Conservation (phyloP, 2,329 filamentous ascomycete genomes). For the Monilinia fructicola region DNA sequence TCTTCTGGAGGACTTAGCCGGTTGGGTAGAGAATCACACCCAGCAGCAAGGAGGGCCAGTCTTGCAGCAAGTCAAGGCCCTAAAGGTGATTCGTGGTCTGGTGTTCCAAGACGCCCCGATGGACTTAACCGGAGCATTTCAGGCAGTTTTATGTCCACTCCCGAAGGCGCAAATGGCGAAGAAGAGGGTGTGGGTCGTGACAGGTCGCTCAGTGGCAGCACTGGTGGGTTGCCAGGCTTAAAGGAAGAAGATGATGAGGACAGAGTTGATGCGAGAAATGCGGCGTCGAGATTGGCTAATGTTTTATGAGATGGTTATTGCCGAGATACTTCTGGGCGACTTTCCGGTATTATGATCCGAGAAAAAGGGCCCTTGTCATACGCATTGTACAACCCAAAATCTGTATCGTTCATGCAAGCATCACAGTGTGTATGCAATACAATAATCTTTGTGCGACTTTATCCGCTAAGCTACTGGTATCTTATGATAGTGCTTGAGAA, state of each 20-base stretch:
- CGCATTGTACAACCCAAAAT: conserved; percentile 22
- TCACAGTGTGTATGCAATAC: conserved; percentile 23
- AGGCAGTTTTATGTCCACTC: conserved; percentile 65
- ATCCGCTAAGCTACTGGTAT: conserved; percentile 18
- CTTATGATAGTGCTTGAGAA: conserved; percentile 12
- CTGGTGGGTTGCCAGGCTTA: conserved; percentile 55
- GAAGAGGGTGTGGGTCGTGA: conserved; percentile 44
- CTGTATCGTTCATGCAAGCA: conserved; percentile 23
- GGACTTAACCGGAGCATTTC: conserved; percentile 76
- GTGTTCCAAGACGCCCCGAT: conserved; percentile 75
- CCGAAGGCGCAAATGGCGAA: conserved; percentile 62
- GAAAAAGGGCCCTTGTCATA: conserved; percentile 19
- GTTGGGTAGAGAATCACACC: conserved; percentile 85
- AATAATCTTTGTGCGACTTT: conserved; percentile 24
- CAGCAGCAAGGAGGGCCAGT: conserved; percentile 67
- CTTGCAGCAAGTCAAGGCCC: conserved; percentile 88
- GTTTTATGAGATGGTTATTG: conserved; percentile 18
- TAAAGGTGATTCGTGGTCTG: conserved; percentile 98
- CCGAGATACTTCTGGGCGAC: conserved; percentile 5
- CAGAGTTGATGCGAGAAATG: conserved; percentile 90
- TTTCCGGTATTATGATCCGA: conserved; percentile 19
- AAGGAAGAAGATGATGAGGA: conserved; percentile 88
- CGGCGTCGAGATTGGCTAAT: conserved; percentile 72
- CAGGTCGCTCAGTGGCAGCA: conserved; percentile 38
- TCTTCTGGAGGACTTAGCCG: conserved; percentile 84